phyloP scores from a whole-genome alignment of 805 yeast genomes.

The Metschnikowia kofuensis region DNA sequence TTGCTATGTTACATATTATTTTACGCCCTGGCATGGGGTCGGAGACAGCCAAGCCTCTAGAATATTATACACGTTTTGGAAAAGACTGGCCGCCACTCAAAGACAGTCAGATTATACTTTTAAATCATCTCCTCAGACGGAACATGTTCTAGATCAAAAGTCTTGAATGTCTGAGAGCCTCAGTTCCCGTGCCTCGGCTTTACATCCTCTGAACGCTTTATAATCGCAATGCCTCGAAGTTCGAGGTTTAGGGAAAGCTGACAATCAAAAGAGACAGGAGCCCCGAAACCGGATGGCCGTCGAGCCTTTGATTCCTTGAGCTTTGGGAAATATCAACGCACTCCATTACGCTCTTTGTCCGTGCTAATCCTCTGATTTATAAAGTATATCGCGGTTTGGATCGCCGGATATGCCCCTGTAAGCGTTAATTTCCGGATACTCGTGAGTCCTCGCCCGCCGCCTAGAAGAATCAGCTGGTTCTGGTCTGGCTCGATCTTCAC shows the following conservation, averaged over 20 bases:
- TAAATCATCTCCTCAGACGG: too few species aligned
- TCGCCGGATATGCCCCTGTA: slow-evolving; percentile 63
- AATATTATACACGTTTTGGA: not conserved
- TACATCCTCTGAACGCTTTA: too few species aligned
- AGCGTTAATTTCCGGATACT: slow-evolving; percentile 58
- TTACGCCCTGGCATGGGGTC: not conserved
- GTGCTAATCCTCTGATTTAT: slow-evolving; percentile 69
- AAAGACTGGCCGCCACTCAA: too few species aligned
- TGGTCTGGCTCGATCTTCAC: slow-evolving; percentile 66
- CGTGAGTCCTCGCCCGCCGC: slow-evolving; percentile 43
- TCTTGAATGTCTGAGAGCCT: too few species aligned
- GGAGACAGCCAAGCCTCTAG: not conserved
- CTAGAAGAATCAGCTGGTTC: slow-evolving; percentile 47
- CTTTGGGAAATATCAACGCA: not conserved
- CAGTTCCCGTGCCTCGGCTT: too few species aligned
- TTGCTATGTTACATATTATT: not conserved
- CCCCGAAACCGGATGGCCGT: not conserved
- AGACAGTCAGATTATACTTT: too few species aligned
- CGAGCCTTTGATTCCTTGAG: too few species aligned
- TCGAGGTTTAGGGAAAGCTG: too few species aligned
- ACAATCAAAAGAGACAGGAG: not conserved
- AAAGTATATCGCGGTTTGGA: slow-evolving; percentile 68
- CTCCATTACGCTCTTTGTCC: slow-evolving; percentile 52
- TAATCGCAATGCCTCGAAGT: too few species aligned
- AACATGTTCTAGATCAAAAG: too few species aligned